These are phyloP conservation scores for Taiozyma sp. DNA, from an alignment of 1,139 yeast genomes.

Conservation along the genomic window DNA sequence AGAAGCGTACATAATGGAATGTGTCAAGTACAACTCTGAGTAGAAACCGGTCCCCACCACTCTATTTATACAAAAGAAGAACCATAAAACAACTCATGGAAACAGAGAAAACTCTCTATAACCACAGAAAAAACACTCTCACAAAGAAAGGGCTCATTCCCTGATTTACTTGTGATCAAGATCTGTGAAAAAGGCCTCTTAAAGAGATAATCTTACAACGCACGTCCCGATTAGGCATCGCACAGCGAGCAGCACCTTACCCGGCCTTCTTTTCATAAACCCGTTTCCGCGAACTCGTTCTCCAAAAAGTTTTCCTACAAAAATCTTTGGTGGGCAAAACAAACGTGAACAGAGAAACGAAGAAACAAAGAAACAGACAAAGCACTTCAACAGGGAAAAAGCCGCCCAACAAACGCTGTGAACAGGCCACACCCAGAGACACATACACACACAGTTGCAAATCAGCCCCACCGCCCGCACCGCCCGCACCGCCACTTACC, in stretches of 20 bases:
- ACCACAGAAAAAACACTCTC: neutral
- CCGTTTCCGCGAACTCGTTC: neutral
- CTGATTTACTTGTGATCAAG: neutral
- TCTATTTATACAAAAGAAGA: neutral
- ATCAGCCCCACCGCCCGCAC: neutral
- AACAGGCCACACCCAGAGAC: neutral
- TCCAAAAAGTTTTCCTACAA: neutral
- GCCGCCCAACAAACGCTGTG: neutral
- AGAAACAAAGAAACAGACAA: neutral
- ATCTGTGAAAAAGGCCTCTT: neutral
- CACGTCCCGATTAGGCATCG: neutral
- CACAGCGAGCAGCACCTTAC: neutral
- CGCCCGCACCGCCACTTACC: neutral
- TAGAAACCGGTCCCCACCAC: neutral
- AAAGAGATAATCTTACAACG: neutral
- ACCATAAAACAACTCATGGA: neutral
- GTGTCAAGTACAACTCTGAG: neutral
- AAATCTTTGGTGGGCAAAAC: neutral
- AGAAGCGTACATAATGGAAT: too few relatives aligned
- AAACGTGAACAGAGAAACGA: neutral
- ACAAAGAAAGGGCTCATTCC: neutral
- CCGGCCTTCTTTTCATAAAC: neutral
- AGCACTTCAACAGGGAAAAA: neutral
- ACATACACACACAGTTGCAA: neutral
- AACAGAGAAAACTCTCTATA: neutral